Evolutionary conservation across 257 asterid genomes (phyloP).

Genomic region (Cordia subcordata): DNA sequence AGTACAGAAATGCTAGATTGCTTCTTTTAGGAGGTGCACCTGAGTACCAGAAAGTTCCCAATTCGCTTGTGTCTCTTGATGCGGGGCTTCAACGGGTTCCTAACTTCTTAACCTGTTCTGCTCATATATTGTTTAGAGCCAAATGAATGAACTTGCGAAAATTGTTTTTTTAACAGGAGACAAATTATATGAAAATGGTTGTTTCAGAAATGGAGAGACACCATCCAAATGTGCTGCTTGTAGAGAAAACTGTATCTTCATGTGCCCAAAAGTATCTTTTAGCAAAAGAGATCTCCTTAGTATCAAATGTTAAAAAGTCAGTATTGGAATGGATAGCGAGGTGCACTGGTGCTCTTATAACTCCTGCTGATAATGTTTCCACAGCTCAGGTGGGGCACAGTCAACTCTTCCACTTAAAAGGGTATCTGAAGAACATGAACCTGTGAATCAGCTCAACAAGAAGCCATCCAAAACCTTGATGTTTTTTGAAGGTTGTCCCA

Average conservation of each 20-base stretch:
- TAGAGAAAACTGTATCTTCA: slow-evolving; percentile 89
- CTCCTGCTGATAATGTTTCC: slow-evolving; percentile 71
- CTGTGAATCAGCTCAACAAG: slow-evolving; percentile 57
- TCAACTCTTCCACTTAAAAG: slow-evolving; percentile 75
- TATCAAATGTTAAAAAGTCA: slow-evolving; percentile 70
- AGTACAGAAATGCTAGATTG: slow-evolving; percentile 72
- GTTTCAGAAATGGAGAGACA: slow-evolving; percentile 82
- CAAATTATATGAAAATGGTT: slow-evolving; percentile 65
- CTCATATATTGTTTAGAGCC: slow-evolving; percentile 13
- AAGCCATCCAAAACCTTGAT: slow-evolving; percentile 83
- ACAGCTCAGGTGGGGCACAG: slow-evolving; percentile 76
- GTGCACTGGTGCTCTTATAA: slow-evolving; percentile 80
- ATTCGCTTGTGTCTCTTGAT: slow-evolving; percentile 85
- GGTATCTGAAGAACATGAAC: slow-evolving; percentile 69
- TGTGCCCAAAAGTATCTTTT: slow-evolving; percentile 78
- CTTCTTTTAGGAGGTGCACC: slow-evolving; percentile 92
- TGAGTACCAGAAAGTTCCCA: slow-evolving; percentile 81
- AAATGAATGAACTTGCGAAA: slow-evolving; percentile 11
- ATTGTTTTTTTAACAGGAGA: slow-evolving; percentile 52
- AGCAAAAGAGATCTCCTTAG: slow-evolving; percentile 89
- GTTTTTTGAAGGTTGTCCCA: slow-evolving; percentile 94
- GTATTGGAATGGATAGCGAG: slow-evolving; percentile 81
- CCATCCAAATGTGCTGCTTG: slow-evolving; percentile 89
- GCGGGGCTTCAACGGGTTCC: slow-evolving; percentile 76
- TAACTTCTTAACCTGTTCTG: slow-evolving; percentile 5